Conservation (phyloP, 106 monocot genomes). For the Allium cepa region DNA sequence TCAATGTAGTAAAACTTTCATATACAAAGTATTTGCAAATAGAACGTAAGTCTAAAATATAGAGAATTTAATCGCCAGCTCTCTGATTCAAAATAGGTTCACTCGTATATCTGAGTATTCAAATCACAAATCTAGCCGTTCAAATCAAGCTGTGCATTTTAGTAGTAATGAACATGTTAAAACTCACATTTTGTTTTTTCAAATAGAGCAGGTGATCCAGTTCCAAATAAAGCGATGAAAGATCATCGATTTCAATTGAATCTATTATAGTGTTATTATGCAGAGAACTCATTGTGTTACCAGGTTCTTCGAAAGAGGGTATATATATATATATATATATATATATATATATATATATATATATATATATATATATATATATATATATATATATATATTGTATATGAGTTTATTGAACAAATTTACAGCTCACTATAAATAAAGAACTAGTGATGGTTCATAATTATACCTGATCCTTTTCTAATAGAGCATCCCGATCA, state of each 20-base stretch:
- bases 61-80: neutral
- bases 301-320: too few species aligned
- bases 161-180: too few species aligned
- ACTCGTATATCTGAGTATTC: neutral
- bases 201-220: too few species aligned
- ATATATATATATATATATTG: neutral
- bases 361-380: too few species aligned
- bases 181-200: too few species aligned
- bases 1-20: neutral
- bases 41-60: neutral
- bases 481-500: conserved; percentile 80
- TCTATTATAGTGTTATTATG: neutral
- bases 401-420: neutral
- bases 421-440: too few species aligned
- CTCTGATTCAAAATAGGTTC: neutral
- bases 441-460: too few species aligned
- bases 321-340: too few species aligned
- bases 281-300: neutral
- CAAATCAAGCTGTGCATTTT: neutral
- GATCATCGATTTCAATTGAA: neutral
- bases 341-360: too few species aligned
- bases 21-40: neutral
- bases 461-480: conserved; percentile 60
- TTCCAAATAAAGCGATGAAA: too few species aligned
- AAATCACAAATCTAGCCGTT: neutral